Evolutionary conservation across 2,329 filamentous ascomycete genomes (phyloP), one percentile per base, ranked within the genome.

Genomic region (Trichoderma lentiforme): DNA sequence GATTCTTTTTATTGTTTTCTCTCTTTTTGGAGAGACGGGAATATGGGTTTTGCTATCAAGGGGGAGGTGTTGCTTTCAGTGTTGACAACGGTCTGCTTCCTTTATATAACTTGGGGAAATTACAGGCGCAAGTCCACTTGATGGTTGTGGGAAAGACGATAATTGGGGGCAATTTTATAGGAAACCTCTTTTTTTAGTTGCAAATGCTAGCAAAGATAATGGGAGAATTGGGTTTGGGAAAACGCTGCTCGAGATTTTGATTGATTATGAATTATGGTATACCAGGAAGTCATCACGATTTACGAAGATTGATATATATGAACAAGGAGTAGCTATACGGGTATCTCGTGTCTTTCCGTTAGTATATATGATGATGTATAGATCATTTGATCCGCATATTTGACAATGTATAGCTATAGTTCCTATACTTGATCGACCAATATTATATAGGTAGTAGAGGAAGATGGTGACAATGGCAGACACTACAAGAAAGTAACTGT

Each of bases 71-170:
- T 66, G 36, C 47, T 68, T 51, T 57, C 61, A 34, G 32, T 53
- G 64, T 51, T 61, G 53, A 70, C 68, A 5, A 60, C 24, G 53
- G 62, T 71, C n/a, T 66, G 62, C 70, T 24, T 68, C 64, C 51
- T 62, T 64, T 51, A 43, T 68, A 72, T 69, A 72, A 68, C 28
- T 26, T 14, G 30, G 64, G 47, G 63, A 24, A 57, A 32, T 56
- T 61, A 43, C 57, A 68, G 63, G 64, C 56, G 58, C 14, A 68
- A 47, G 36, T 39, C 56, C 24, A 64, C 15, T 58, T 58, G 32
- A 26, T 26, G 9, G 47, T 8, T 43, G 11, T 60, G 58, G 58
- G 32, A 62, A 51, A 51, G 18, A 53, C 64, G 61, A 58, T 71
- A 71, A 71, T 71, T 61, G 51, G 61, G 32, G 47, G 51, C 1